Conservation (phyloP, 495 filamentous ascomycete species). For the Neurospora tetraspora region DNA sequence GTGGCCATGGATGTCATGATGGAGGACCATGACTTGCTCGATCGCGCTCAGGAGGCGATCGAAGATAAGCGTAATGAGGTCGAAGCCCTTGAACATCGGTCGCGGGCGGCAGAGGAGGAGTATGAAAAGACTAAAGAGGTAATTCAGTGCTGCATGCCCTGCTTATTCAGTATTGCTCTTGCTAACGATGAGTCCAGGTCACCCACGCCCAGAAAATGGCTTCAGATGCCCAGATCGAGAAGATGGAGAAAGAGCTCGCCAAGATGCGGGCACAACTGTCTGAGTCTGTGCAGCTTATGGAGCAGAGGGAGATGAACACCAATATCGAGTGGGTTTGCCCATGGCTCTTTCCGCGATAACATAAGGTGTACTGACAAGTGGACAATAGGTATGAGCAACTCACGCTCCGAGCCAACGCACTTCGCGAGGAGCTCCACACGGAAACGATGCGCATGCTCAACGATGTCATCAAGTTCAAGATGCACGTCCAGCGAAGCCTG, state of each 20-base stretch:
- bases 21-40: slow-evolving; percentile 81
- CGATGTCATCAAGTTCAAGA: slow-evolving; percentile 97
- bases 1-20: slow-evolving; percentile 75
- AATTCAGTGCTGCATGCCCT: neutral
- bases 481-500: slow-evolving; percentile 83
- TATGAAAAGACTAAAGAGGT: slow-evolving; percentile 88
- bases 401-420: slow-evolving; percentile 66
- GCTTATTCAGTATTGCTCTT: neutral
- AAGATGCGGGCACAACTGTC: slow-evolving; percentile 77
- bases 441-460: slow-evolving; percentile 94
- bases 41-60: slow-evolving; percentile 87
- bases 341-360: neutral
- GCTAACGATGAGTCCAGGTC: slow-evolving; percentile 30
- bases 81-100: slow-evolving; percentile 77
- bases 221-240: slow-evolving; percentile 87
- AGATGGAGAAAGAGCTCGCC: slow-evolving; percentile 93
- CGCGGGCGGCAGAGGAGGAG: slow-evolving; percentile 79
- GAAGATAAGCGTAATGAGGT: slow-evolving; percentile 89
- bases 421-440: slow-evolving; percentile 89
- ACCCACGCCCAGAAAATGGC: slow-evolving; percentile 77
- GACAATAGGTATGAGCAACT: slow-evolving; percentile 71
- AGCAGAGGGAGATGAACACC: slow-evolving; percentile 92
- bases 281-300: slow-evolving; percentile 86
- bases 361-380: slow-evolving; percentile 10
- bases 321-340: slow-evolving; percentile 68